Evolutionary conservation across 1,139 yeast species (phyloP), one percentile per base, ranked within the genome.

Genomic region (Tardiomyces digboiensis): DNA sequence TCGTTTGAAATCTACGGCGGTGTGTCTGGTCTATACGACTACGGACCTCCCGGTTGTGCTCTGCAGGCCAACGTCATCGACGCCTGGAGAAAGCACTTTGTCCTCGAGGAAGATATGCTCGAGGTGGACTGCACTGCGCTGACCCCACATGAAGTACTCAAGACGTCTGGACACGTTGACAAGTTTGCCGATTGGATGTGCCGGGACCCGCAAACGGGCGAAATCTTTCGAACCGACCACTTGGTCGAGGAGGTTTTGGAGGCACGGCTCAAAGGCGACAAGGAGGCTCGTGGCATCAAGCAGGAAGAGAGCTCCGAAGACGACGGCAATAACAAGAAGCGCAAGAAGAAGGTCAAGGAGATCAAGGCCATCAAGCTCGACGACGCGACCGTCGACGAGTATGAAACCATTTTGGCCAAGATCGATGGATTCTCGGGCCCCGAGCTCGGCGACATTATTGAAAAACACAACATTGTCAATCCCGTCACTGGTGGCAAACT

Each of bases 141-240:
- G 66, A 93, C 99, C 40, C 98, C 99, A 16, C 82, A 86, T 60
- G 98, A 93, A 64, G 98, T 93, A 39, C 76, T 93, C 65, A 93
- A 93, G 71, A 93, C 98, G 40, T 89, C 97, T 43, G 99, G 99
- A 57, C 99, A 93, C 66, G 98, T 93, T 52, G 98, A 91, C 66
- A 91, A 93, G 74, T 93, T 93, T 64, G 86, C 97, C 52, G 99
- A 93, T 67, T 93, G 97, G 97, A 91, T 93, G 98, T 88, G 96
- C 68, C 82, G 84, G 62, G 99, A 93, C 67, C 72, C 80, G 61
- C 84, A 86, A 63, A 84, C 97, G 41, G 98, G 98, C 53, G 99
- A 93, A 70, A 93, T 93, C 57, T 93, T 93, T 74, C 80, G 99
- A 70, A 97, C 97, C 43, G 99, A 93, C 66, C 98, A 93, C 66